phyloP scores from a whole-genome alignment of 2,329 filamentous ascomycete species.

The Venturia asperata region DNA sequence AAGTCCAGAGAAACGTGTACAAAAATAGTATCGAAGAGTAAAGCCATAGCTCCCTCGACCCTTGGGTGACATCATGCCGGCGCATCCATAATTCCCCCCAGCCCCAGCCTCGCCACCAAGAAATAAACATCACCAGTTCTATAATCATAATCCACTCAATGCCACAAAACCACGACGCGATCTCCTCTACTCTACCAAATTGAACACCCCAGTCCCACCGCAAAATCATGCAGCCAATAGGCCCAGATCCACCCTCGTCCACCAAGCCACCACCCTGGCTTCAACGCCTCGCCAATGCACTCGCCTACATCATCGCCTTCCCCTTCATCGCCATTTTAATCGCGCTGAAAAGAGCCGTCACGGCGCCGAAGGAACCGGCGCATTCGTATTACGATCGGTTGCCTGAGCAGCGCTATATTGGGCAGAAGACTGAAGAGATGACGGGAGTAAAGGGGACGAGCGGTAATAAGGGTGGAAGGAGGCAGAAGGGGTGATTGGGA shows the following conservation, averaged over 20 bases:
- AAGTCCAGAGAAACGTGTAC: too few relatives aligned
- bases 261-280: constrained; percentile 17
- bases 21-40: background rate
- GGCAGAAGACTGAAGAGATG: background rate
- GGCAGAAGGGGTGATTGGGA: too few relatives aligned
- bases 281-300: constrained; percentile 22
- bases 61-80: constrained; percentile 4
- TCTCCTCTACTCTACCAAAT: too few relatives aligned
- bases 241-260: background rate
- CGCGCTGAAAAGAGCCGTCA: constrained; percentile 21
- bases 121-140: background rate
- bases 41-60: too few relatives aligned
- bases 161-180: too few relatives aligned
- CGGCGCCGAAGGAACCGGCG: constrained; percentile 17
- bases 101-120: constrained; percentile 7
- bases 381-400: constrained; percentile 22
- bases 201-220: background rate
- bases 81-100: background rate
- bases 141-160: background rate
- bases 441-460: too few relatives aligned
- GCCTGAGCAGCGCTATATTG: constrained; percentile 20
- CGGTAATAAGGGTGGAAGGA: too few relatives aligned
- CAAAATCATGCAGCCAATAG: background rate
- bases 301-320: constrained; percentile 23
- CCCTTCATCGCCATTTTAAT: constrained; percentile 23